Evolutionary conservation across 805 yeast genomes (phyloP).

Genomic region (Spathaspora boniae): DNA sequence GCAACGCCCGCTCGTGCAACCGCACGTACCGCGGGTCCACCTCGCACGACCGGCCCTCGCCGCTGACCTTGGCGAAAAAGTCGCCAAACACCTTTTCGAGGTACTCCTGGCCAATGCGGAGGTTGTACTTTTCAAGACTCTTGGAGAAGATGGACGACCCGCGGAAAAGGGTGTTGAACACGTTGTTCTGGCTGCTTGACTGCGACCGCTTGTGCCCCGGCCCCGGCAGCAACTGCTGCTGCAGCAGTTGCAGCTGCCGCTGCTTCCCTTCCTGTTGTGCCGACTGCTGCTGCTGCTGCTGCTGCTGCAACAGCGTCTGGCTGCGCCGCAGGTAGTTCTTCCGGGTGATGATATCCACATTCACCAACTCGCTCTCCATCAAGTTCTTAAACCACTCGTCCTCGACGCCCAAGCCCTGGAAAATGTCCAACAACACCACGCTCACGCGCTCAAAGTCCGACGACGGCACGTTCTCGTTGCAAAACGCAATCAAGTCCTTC

Average conservation of each 20-base stretch:
- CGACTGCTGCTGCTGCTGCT: conserved; percentile 6
- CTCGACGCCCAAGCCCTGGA: conserved; percentile 66
- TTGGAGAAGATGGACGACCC: conserved; percentile 84
- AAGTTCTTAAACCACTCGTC: conserved; percentile 70
- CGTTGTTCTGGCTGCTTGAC: conserved; percentile 26
- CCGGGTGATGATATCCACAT: conserved; percentile 43
- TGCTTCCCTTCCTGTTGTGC: not conserved
- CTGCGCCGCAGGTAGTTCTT: conserved; percentile 34
- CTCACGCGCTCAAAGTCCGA: conserved; percentile 54
- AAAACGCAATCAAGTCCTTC: conserved; percentile 48
- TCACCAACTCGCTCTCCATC: conserved; percentile 61
- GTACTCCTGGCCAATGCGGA: conserved; percentile 76
- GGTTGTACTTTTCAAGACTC: conserved; percentile 71
- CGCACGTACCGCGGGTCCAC: conserved; percentile 70
- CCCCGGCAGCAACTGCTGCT: conserved; percentile 1
- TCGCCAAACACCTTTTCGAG: conserved; percentile 68
- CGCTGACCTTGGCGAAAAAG: conserved; percentile 53
- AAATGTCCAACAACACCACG: conserved; percentile 63
- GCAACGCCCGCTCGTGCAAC: conserved; percentile 25
- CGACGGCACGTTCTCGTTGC: conserved; percentile 36
- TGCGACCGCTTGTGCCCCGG: not conserved
- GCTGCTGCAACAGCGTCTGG: conserved; percentile 6
- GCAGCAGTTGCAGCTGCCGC: conserved; percentile 6
- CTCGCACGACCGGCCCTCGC: conserved; percentile 61
- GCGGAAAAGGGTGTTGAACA: conserved; percentile 53